Percentiles rank a stretch among this genome's conserved stretches.
phyloP scores from a whole-genome alignment of 768 basidiomycete genomes.

The Suillus americanus region DNA sequence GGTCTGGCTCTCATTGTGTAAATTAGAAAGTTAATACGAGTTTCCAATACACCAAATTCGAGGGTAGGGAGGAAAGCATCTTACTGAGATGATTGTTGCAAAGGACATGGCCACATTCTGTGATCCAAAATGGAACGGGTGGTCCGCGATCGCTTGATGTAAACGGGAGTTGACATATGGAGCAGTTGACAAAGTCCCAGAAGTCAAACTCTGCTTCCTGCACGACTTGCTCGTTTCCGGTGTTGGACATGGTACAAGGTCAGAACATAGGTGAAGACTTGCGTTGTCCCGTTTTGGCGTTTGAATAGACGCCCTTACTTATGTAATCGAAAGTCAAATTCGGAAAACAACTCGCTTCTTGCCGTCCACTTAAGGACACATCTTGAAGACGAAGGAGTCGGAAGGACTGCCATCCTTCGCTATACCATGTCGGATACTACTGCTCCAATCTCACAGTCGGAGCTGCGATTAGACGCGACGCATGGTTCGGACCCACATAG shows the following conservation, averaged over 20 bases:
- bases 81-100: conserved; percentile 86
- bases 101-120: conserved; percentile 83
- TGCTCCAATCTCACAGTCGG: not conserved
- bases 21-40: conserved; percentile 3
- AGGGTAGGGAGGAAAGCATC: conserved; percentile 11
- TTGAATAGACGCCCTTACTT: not conserved
- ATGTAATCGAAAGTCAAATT: not conserved
- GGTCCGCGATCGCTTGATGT: conserved; percentile 48
- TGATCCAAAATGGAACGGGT: conserved; percentile 81
- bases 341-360: not conserved
- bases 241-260: conserved; percentile 2
- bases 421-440: not conserved
- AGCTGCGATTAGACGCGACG: too few species aligned
- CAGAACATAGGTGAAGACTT: not conserved
- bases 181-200: conserved; percentile 80
- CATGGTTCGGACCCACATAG: not conserved
- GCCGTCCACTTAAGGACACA: not conserved
- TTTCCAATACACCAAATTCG: conserved; percentile 15
- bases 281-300: not conserved
- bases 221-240: conserved; percentile 7
- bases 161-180: conserved; percentile 70
- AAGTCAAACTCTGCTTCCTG: conserved; percentile 49
- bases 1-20: conserved; percentile 55
- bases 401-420: not conserved
- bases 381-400: not conserved